phyloP scores from a whole-genome alignment of 441 rosid species.

The Erodium moschatum region DNA sequence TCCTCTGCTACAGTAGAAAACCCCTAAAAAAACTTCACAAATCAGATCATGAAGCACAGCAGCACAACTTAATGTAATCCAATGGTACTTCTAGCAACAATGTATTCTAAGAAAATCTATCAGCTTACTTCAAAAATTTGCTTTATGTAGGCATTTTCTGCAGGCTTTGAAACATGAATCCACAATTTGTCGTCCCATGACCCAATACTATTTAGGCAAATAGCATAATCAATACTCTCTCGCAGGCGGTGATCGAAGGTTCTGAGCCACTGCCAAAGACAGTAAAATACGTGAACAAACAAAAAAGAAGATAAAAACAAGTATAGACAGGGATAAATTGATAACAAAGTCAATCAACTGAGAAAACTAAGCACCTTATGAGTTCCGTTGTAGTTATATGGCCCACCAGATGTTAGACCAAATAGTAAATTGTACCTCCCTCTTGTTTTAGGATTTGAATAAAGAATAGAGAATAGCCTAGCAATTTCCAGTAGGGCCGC shows the following conservation, averaged over 20 bases:
- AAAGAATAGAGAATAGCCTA: slow-evolving; percentile 81
- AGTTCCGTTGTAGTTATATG: slow-evolving; percentile 90
- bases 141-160: slow-evolving; percentile 77
- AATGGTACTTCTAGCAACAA: neutral
- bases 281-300: slow-evolving; percentile 10
- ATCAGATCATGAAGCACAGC: slow-evolving; percentile 22
- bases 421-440: slow-evolving; percentile 90
- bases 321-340: neutral
- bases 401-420: slow-evolving; percentile 92
- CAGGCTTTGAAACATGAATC: slow-evolving; percentile 92
- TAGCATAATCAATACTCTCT: slow-evolving; percentile 93
- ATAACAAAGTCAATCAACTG: slow-evolving; percentile 15
- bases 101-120: neutral
- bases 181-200: slow-evolving; percentile 63
- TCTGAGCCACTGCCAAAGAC: slow-evolving; percentile 71
- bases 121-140: slow-evolving; percentile 79
- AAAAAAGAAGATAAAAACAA: slow-evolving; percentile 6
- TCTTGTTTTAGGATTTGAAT: slow-evolving; percentile 88
- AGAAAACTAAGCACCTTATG: slow-evolving; percentile 53
- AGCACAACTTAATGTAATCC: slow-evolving; percentile 12
- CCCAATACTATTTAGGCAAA: slow-evolving; percentile 89
- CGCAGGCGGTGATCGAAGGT: slow-evolving; percentile 94
- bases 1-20: slow-evolving; percentile 73
- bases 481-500: slow-evolving; percentile 94
- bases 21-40: slow-evolving; percentile 43